Percentiles rank a stretch among this genome's conserved stretches.
Evolutionary conservation across 2,329 filamentous ascomycete species (phyloP).

Genomic region (Daldinia sp.): DNA sequence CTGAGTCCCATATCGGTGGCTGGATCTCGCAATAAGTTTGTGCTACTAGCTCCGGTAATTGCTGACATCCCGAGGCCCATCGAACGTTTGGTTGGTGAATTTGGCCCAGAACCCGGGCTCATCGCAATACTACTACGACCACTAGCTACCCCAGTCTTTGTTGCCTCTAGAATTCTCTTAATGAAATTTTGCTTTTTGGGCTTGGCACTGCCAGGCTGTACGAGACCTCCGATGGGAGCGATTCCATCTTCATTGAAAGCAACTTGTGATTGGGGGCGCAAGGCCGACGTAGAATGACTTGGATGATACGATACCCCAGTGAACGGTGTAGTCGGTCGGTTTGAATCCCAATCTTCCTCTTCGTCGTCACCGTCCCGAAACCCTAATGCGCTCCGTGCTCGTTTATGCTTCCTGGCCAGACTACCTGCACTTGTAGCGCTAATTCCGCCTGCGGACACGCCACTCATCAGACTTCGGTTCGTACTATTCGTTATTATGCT

Average conservation of each 20-base stretch:
- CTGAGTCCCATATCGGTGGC: conserved; percentile 76
- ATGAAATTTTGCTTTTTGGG: conserved; percentile 89
- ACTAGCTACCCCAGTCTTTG: conserved; percentile 91
- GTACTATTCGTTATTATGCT: conserved; percentile 74
- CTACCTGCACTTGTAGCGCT: conserved; percentile 96
- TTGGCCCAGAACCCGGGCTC: conserved; percentile 55
- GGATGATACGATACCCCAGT: conserved; percentile 91
- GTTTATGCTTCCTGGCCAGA: conserved; percentile 76
- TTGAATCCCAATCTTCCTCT: conserved; percentile 54
- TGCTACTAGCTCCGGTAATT: conserved; percentile 57
- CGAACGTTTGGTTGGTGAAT: conserved; percentile 55
- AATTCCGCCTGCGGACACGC: conserved; percentile 85
- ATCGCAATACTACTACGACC: conserved; percentile 84
- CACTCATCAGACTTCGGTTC: conserved; percentile 90
- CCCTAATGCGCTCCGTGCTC: conserved; percentile 72
- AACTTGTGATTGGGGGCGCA: conserved; percentile 69
- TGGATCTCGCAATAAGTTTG: conserved; percentile 56
- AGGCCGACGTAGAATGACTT: conserved; percentile 73
- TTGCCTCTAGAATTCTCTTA: conserved; percentile 92
- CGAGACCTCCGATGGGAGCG: conserved; percentile 79
- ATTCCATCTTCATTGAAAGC: conserved; percentile 72
- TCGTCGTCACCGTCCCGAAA: conserved; percentile 61
- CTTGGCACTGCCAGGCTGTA: conserved; percentile 65
- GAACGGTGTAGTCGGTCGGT: conserved; percentile 69
- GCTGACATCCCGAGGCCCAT: conserved; percentile 50